Base-by-base conservation (phyloP, 1,139 yeast genomes). In the Pichia sp. region DNA sequence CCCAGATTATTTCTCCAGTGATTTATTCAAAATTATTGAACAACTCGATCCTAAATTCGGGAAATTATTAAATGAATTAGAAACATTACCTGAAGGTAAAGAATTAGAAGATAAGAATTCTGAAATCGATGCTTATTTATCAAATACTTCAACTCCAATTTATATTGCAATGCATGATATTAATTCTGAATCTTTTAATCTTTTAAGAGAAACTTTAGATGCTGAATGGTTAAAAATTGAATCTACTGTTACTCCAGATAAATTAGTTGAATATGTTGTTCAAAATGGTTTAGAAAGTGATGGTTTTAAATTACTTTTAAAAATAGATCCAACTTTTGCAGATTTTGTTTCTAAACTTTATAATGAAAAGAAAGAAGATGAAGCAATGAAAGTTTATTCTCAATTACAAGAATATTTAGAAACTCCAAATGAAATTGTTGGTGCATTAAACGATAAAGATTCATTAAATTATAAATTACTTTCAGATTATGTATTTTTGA, bases 11-110 rank as follows among this genome's bases (percentile, higher is more conserved):
- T 49, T 47, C 32, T 29, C 31, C 1, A 47, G 53, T 27, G 40
- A 37, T 27, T 32, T 54, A 31, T 57, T 39, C 27, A 42, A 38
- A 7, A 25, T 43, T 4, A 31, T 56, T 16, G 32, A 48, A 20
- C 41, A 46, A 33, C 39, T 57, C 21, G 60, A 56, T 43, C 44
- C 57, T 5, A 37, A 45, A 26, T 57, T 57, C 36, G 52, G 50
- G 9, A 19, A 46, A 18, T 37, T 54, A 22, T 41, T 56, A 30
- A 39, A 42, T 13, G 51, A 50, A 11, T 36, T 57, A 15, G 56
- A 56, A 42, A 41, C 51, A 14, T 33, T 53, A 25, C 53, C 54
- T 19, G 56, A 51, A 35, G 59, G 55, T 29, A 48, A 42, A 11
- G 53, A 51, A 38, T 40, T 50, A 14, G 54, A 54, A 24, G 33